These are phyloP conservation scores for Paracorniculantispora psalliotae DNA, from an alignment of 2,329 filamentous ascomycete genomes.

Conservation along the genomic window DNA sequence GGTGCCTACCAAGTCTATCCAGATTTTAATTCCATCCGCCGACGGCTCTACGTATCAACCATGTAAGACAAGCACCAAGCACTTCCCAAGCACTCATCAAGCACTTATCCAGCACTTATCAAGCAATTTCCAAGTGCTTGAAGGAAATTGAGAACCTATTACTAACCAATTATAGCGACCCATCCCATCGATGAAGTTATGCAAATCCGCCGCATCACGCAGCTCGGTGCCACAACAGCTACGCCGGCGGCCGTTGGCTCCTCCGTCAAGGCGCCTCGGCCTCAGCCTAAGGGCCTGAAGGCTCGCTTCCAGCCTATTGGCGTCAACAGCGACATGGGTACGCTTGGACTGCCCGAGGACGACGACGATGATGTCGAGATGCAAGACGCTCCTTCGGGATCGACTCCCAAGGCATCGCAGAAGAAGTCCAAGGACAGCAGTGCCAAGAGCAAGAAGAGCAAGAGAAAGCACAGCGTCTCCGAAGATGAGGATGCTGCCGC, in stretches of 20 bases:
- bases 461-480: constrained; percentile 32
- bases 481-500: constrained; percentile 34
- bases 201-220: constrained; percentile 59
- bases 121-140: no score
- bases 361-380: constrained; percentile 43
- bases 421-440: constrained; percentile 25
- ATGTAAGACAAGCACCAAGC: constrained; percentile 34
- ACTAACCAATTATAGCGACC: constrained; percentile 21
- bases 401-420: constrained; percentile 18
- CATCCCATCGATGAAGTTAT: constrained; percentile 54
- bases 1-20: constrained; percentile 46
- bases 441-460: constrained; percentile 21
- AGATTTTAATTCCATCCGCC: constrained; percentile 56
- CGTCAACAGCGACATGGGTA: constrained; percentile 31
- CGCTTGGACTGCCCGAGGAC: constrained; percentile 34
- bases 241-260: constrained; percentile 37
- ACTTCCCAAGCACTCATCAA: no score
- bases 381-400: constrained; percentile 30
- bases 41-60: constrained; percentile 49
- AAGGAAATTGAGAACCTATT: no score
- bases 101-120: no score
- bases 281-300: constrained; percentile 63
- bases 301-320: constrained; percentile 66
- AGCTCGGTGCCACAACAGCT: constrained; percentile 36
- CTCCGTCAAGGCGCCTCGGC: constrained; percentile 48